Evolutionary conservation across 495 filamentous ascomycete genomes (phyloP), one percentile per base, ranked within the genome.

Genomic region (Daldinia childiae): DNA sequence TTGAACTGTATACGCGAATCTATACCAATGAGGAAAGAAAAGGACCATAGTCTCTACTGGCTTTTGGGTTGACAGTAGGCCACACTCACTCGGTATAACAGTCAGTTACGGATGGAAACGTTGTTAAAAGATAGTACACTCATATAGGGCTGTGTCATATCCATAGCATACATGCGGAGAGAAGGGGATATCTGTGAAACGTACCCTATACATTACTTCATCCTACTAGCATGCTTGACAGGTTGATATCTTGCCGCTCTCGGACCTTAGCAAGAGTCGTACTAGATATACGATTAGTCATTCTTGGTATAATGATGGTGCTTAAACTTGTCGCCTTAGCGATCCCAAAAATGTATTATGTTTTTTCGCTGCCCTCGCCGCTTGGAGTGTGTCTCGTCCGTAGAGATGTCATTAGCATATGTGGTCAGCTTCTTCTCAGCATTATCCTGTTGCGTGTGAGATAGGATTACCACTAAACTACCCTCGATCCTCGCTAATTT

Each of bases 51-150:
- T 68, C 48, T 60, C 60, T 57, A 51, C 27, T 60, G 50, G 60
- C 60, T 61, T 51, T 58, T 29, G 39, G 32, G 34, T 68, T 52
- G 56, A 64, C 24, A 60, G 14, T 52, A 61, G 56, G 8, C 39
- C 29, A 64, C 64, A 65, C 30, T 68, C 64, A 24, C 68, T 72
- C 64, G 64, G 69, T 67, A 50, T 51, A 32, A 55, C 55, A 64
- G 63, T 72, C 64, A 67, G 69, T 72, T 67, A 45, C 55, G 45
- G 24, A 52, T 38, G 34, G 62, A 63, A 41, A 26, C 34, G 52
- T 12, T 27, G 15, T 24, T 14, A 19, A 50, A 56, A 41, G 21
- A 65, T 45, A 58, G 8, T 27, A 59, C 17, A 30, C 57, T 58
- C 41, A 43, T 43, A 43, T 39, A 60, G 36, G 34, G 48, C 48